Evolutionary conservation across 140 eudicot genomes (phyloP).

Genomic region (Senecio squalidus): DNA sequence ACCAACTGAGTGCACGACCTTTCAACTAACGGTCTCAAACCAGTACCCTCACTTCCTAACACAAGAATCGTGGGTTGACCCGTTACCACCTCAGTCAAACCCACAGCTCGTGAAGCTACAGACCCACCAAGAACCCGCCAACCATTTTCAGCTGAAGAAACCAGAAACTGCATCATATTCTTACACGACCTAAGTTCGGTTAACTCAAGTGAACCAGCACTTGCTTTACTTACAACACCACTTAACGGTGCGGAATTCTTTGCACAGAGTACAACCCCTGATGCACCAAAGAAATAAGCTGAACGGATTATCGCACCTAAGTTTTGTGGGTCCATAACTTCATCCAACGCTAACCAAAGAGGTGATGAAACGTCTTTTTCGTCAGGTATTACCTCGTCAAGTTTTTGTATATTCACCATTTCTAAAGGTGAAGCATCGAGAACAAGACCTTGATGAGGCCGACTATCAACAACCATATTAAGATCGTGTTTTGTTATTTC

Average conservation of each 20-base stretch:
- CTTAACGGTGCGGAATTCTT: slow-evolving; percentile 97
- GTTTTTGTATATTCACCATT: slow-evolving; percentile 69
- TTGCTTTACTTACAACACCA: slow-evolving; percentile 97
- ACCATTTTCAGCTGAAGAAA: slow-evolving; percentile 80
- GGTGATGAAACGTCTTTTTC: slow-evolving; percentile 31
- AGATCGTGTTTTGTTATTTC: slow-evolving; percentile 91
- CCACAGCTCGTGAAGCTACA: slow-evolving; percentile 63
- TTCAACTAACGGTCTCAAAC: slow-evolving; percentile 92
- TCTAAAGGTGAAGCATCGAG: slow-evolving; percentile 93
- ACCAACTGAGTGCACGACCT: slow-evolving; percentile 78
- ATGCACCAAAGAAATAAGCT: slow-evolving; percentile 81
- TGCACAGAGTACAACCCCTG: slow-evolving; percentile 91
- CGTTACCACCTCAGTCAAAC: slow-evolving; percentile 46
- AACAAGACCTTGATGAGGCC: slow-evolving; percentile 94
- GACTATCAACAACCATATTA: slow-evolving; percentile 76
- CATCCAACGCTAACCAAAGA: slow-evolving; percentile 95
- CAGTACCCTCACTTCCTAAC: slow-evolving; percentile 93
- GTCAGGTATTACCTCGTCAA: slow-evolving; percentile 49
- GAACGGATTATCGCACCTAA: slow-evolving; percentile 91
- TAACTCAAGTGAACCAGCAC: slow-evolving; percentile 91
- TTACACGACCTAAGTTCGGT: slow-evolving; percentile 81
- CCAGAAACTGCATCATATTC: slow-evolving; percentile 97
- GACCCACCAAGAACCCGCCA: slow-evolving; percentile 98
- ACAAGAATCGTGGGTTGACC: slow-evolving; percentile 84
- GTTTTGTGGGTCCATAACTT: slow-evolving; percentile 96